phyloP scores from a whole-genome alignment of 805 yeast species.

The Pichia ethanolica region DNA sequence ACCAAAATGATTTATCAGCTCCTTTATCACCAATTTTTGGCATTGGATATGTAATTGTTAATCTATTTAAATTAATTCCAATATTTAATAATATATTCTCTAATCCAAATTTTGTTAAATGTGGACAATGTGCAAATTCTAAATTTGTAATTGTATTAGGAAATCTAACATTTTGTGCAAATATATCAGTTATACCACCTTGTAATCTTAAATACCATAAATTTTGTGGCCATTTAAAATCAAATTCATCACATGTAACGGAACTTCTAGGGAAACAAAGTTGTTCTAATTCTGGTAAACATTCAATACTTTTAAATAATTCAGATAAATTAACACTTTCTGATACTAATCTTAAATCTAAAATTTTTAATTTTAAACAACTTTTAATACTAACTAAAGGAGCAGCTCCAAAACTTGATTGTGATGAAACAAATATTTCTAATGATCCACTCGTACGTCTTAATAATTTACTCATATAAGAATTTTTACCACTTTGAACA shows the following conservation, averaged over 20 bases:
- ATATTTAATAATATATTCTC: constrained; percentile 51
- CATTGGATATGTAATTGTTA: constrained; percentile 81
- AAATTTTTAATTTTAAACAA: constrained; percentile 53
- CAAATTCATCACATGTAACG: constrained; percentile 55
- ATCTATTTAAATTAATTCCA: constrained; percentile 56
- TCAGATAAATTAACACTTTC: constrained; percentile 83
- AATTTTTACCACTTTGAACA: constrained; percentile 87
- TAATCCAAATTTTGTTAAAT: constrained; percentile 57
- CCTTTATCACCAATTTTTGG: constrained; percentile 66
- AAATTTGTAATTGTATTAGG: constrained; percentile 65
- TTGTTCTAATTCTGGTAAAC: constrained; percentile 55
- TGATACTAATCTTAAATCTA: constrained; percentile 81
- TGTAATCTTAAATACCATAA: constrained; percentile 67
- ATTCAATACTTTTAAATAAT: constrained; percentile 65
- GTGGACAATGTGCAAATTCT: constrained; percentile 85
- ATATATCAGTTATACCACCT: constrained; percentile 85
- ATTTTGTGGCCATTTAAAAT: constrained; percentile 72
- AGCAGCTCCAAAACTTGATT: constrained; percentile 87
- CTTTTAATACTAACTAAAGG: constrained; percentile 76
- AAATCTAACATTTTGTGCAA: constrained; percentile 59
- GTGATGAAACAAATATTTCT: constrained; percentile 79
- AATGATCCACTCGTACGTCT: constrained; percentile 66
- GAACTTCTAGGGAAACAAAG: constrained; percentile 88
- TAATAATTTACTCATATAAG: constrained; percentile 74
- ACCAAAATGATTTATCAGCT: constrained; percentile 61